These are phyloP conservation scores for Salvia hispanica DNA, from an alignment of 257 asterid genomes.

Conservation along the genomic window DNA sequence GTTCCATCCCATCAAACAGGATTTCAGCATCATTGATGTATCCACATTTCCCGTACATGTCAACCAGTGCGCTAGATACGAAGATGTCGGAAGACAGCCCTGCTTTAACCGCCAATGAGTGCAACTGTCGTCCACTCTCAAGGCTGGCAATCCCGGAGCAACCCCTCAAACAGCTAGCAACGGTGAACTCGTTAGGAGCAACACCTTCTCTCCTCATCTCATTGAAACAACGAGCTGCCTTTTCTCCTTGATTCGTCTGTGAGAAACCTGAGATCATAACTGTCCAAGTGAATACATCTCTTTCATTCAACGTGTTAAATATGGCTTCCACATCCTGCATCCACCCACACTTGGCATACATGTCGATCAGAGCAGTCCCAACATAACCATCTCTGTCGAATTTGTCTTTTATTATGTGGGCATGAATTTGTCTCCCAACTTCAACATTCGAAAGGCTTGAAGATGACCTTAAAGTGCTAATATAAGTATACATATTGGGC, in stretches of 20 bases:
- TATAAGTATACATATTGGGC: constrained; percentile 70
- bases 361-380: constrained; percentile 72
- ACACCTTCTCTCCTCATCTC: constrained; percentile 70
- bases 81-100: constrained; percentile 55
- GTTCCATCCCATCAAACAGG: constrained; percentile 44
- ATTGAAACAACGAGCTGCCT: constrained; percentile 55
- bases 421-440: constrained; percentile 78
- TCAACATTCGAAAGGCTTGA: constrained; percentile 50
- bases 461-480: constrained; percentile 69
- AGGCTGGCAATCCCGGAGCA: constrained; percentile 70
- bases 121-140: constrained; percentile 65
- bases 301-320: constrained; percentile 55
- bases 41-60: constrained; percentile 88
- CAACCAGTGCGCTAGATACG: constrained; percentile 64
- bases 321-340: constrained; percentile 56
- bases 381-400: constrained; percentile 44
- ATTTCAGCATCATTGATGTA: constrained; percentile 64
- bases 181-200: constrained; percentile 68
- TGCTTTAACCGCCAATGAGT: constrained; percentile 57
- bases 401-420: constrained; percentile 51
- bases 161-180: constrained; percentile 67
- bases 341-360: constrained; percentile 68
- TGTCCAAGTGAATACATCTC: constrained; percentile 69
- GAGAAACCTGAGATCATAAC: constrained; percentile 61
- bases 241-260: constrained; percentile 70